These are phyloP conservation scores for Candida vaughaniae DNA, from an alignment of 805 yeast species.

Conservation along the genomic window DNA sequence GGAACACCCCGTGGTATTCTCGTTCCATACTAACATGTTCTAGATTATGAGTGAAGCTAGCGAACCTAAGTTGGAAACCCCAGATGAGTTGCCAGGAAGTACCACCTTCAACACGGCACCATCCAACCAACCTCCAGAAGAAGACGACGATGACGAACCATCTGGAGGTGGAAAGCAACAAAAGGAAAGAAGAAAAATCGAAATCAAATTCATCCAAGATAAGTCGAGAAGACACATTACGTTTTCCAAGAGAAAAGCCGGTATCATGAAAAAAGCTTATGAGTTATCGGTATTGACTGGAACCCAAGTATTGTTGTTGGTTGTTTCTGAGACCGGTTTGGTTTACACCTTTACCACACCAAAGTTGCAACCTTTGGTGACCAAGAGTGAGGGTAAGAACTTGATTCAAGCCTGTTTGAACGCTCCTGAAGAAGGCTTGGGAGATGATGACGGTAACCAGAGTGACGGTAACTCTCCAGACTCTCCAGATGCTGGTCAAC, in stretches of 20 bases:
- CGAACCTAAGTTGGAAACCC: slow-evolving; percentile 37
- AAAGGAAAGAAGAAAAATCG: slow-evolving; percentile 81
- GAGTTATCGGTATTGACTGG: slow-evolving; percentile 96
- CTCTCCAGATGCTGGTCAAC: slow-evolving; percentile 38
- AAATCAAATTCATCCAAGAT: slow-evolving; percentile 95
- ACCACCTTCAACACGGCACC: slow-evolving; percentile 24
- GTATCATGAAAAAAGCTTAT: slow-evolving; percentile 99
- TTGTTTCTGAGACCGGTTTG: slow-evolving; percentile 97
- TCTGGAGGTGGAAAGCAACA: slow-evolving; percentile 46
- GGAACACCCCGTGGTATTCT: no score
- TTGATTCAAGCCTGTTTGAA: slow-evolving; percentile 94
- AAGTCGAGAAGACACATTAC: slow-evolving; percentile 98
- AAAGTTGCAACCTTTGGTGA: slow-evolving; percentile 94
- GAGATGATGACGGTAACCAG: slow-evolving; percentile 57
- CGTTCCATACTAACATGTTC: no score
- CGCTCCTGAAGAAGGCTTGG: slow-evolving; percentile 86
- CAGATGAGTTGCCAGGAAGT: slow-evolving; percentile 16
- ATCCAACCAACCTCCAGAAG: slow-evolving; percentile 29
- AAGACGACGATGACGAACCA: slow-evolving; percentile 55
- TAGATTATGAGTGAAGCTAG: slow-evolving; percentile 42
- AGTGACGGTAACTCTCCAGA: slow-evolving; percentile 50
- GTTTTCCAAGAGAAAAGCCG: slow-evolving; percentile 96
- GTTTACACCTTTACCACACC: slow-evolving; percentile 99
- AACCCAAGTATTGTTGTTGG: slow-evolving; percentile 90
- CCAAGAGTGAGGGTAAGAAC: slow-evolving; percentile 96